Conservation (phyloP, 2,329 filamentous ascomycete genomes). For the Thermothelomyces thermophilus region DNA sequence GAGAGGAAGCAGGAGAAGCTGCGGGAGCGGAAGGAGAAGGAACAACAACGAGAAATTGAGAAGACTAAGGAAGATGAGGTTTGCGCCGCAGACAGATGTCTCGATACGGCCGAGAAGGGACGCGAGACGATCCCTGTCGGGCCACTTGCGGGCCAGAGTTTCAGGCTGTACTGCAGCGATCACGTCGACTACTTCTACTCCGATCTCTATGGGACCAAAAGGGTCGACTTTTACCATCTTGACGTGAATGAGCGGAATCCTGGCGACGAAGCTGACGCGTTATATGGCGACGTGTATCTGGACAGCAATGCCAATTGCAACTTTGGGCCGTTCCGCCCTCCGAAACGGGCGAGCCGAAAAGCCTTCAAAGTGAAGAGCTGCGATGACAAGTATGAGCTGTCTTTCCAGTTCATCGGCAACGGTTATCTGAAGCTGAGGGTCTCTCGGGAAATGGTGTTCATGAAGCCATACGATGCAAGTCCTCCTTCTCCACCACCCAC, state of each 20-base stretch:
- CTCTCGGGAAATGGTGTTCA: not conserved
- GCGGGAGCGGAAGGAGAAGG: not conserved
- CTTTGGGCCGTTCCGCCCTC: slow-evolving; percentile 3
- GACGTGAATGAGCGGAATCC: not conserved
- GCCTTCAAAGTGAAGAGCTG: not conserved
- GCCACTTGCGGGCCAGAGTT: not conserved
- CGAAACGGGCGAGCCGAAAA: slow-evolving; percentile 1
- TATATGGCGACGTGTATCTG: slow-evolving; percentile 1
- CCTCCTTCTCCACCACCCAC: not conserved
- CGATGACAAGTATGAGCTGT: not conserved
- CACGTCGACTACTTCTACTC: slow-evolving; percentile 2
- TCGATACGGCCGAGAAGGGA: not conserved
- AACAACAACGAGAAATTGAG: not conserved
- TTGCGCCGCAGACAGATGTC: not conserved
- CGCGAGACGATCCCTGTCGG: not conserved
- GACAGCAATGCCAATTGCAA: not conserved
- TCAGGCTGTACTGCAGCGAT: slow-evolving; percentile 1
- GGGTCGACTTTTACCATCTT: not conserved
- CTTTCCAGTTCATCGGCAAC: slow-evolving; percentile 3
- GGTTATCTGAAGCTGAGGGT: slow-evolving; percentile 3
- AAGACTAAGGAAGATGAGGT: not conserved
- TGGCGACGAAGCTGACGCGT: not conserved
- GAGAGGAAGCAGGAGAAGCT: slow-evolving; percentile 1
- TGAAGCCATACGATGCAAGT: not conserved
- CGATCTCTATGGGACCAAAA: not conserved